Conservation (phyloP, 31 red algal genomes). For the Bonnemaisonia californica region DNA sequence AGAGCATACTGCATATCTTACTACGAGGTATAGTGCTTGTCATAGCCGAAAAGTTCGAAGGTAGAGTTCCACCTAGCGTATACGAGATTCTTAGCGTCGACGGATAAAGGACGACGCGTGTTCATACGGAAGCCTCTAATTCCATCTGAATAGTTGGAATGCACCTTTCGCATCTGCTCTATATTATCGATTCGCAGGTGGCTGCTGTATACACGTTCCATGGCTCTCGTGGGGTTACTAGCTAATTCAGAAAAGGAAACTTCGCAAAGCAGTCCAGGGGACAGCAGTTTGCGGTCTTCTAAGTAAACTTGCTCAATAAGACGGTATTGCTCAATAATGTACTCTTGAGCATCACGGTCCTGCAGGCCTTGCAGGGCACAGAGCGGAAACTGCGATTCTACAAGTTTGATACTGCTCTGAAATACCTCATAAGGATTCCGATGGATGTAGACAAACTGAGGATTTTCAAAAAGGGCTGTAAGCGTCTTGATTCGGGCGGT, state of each 20-base stretch:
- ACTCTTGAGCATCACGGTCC: neutral
- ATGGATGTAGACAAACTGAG: constrained; percentile 28
- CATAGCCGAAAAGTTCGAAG: neutral
- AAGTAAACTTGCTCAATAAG: neutral
- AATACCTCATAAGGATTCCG: constrained; percentile 22
- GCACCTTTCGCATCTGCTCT: neutral
- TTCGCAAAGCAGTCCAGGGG: neutral
- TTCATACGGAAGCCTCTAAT: neutral
- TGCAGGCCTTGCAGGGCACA: neutral
- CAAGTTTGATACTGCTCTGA: neutral
- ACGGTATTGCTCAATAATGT: neutral
- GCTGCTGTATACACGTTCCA: neutral
- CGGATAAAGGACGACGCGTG: neutral
- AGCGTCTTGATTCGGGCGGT: constrained; percentile 15
- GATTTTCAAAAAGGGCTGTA: constrained; percentile 1
- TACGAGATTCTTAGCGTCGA: neutral
- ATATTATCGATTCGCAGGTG: neutral
- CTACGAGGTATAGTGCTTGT: neutral
- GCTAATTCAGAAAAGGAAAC: constrained; percentile 2
- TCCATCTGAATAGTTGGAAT: neutral
- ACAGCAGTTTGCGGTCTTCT: neutral
- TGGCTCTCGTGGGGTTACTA: neutral
- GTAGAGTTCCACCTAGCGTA: neutral
- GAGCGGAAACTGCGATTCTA: neutral
- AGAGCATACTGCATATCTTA: neutral